A percentile compares a stretch with the other conserved stretches of the same genome.
Evolutionary conservation across 192 early-diverging fungal species (phyloP).

Genomic region (Coemansia sp.): DNA sequence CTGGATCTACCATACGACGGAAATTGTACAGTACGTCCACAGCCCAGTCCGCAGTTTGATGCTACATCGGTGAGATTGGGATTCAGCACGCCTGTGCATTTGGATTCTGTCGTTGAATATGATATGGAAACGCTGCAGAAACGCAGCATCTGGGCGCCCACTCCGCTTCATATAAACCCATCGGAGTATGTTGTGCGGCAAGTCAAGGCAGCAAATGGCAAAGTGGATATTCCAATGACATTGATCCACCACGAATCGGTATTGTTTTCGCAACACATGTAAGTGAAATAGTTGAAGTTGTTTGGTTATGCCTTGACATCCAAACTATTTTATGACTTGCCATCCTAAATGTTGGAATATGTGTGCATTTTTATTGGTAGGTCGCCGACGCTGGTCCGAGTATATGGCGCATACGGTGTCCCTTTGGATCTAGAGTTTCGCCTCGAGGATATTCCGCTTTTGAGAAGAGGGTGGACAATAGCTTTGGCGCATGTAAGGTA

Average conservation of each 20-base stretch:
- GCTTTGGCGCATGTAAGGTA: slow-evolving; percentile 73
- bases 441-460: slow-evolving; percentile 67
- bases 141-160: slow-evolving; percentile 27
- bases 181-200: slow-evolving; percentile 26
- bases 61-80: slow-evolving; percentile 22
- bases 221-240: slow-evolving; percentile 59
- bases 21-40: slow-evolving; percentile 56
- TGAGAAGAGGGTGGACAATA: slow-evolving; percentile 77
- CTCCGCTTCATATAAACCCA: slow-evolving; percentile 29
- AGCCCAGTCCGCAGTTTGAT: slow-evolving; percentile 60
- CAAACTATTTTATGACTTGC: too few relatives aligned
- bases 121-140: slow-evolving; percentile 47
- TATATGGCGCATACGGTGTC: slow-evolving; percentile 80
- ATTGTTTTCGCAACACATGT: slow-evolving; percentile 8
- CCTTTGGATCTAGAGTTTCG: slow-evolving; percentile 74
- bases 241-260: slow-evolving; percentile 54
- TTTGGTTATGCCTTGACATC: too few relatives aligned
- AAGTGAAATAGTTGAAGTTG: too few relatives aligned
- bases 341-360: too few relatives aligned
- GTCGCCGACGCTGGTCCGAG: slow-evolving; percentile 59
- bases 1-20: slow-evolving; percentile 29
- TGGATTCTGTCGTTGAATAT: slow-evolving; percentile 66
- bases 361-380: too few relatives aligned
- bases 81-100: slow-evolving; percentile 60
- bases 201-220: slow-evolving; percentile 18